Conservation (phyloP, 176 grass and related monocot genomes). For the Luzula sylvatica region DNA sequence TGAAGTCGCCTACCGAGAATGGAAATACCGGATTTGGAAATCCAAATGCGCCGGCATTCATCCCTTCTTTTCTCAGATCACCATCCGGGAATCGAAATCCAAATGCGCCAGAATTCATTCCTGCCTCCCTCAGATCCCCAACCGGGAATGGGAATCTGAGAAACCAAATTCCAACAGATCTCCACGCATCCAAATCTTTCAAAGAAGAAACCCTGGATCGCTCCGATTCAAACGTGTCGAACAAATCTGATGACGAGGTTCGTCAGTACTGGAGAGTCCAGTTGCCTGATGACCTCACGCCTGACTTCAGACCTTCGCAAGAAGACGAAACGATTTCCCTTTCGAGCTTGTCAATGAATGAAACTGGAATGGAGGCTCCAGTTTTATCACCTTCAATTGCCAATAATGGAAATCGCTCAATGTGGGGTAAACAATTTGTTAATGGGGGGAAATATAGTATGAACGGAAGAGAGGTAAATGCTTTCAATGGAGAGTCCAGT, state of each 20-base stretch:
- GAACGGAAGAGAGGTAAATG: conserved; percentile 49
- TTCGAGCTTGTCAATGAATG: conserved; percentile 54
- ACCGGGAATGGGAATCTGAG: neutral
- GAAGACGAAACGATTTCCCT: conserved; percentile 75
- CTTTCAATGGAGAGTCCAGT: conserved; percentile 52
- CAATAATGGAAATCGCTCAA: conserved; percentile 27
- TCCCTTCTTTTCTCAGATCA: conserved; percentile 15
- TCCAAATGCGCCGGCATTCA: conserved; percentile 18
- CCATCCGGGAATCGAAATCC: conserved; percentile 4
- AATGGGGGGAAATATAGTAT: conserved; percentile 43
- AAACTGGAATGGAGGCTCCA: conserved; percentile 39
- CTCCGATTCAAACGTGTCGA: conserved; percentile 37
- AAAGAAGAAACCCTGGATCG: conserved; percentile 38
- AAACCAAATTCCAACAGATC: neutral
- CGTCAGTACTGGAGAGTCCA: conserved; percentile 78
- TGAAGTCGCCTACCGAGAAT: neutral
- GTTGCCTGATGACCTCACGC: conserved; percentile 92
- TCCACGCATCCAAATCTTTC: conserved; percentile 20
- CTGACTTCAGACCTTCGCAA: conserved; percentile 62
- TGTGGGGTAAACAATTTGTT: conserved; percentile 37
- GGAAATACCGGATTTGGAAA: conserved; percentile 8
- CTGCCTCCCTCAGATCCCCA: conserved; percentile 13
- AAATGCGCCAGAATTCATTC: conserved; percentile 13
- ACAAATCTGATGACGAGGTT: conserved; percentile 78
- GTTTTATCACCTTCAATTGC: conserved; percentile 36